Evolutionary conservation across 495 filamentous ascomycete species (phyloP).

Genomic region (Penicillium desertorum): DNA sequence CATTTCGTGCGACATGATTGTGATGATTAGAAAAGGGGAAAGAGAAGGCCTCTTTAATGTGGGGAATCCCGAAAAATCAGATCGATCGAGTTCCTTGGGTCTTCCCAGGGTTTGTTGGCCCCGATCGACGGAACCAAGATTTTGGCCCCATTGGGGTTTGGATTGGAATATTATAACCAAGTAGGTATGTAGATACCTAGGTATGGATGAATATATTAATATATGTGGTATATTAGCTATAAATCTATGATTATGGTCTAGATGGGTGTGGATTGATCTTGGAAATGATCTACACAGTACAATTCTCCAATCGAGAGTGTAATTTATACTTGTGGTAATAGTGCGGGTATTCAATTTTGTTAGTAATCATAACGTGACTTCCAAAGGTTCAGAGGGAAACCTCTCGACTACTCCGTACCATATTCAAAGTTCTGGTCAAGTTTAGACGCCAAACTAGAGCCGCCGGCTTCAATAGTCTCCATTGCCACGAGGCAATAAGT

Average conservation of each 20-base stretch:
- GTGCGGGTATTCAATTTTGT: neutral
- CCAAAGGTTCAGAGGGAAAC: too few species aligned
- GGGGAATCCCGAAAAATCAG: constrained; percentile 21
- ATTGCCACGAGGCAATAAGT: constrained; percentile 11
- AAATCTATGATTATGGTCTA: neutral
- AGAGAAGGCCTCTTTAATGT: constrained; percentile 4
- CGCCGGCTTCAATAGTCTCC: constrained; percentile 10
- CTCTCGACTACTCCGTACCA: too few species aligned
- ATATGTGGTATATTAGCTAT: neutral
- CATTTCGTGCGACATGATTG: constrained; percentile 61
- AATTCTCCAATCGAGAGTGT: neutral
- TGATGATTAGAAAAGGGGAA: constrained; percentile 4
- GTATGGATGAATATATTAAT: neutral
- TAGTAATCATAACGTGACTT: neutral
- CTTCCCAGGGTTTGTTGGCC: neutral
- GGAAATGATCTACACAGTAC: neutral
- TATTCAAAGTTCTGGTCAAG: neutral
- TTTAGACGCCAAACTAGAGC: neutral
- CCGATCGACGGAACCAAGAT: constrained; percentile 1
- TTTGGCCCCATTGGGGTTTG: neutral
- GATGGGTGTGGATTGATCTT: neutral
- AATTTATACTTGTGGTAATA: neutral
- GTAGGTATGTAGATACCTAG: neutral
- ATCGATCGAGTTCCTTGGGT: constrained; percentile 14
- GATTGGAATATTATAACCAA: neutral